Conservation (phyloP, 2,329 filamentous ascomycete genomes). For the Neonectria sp. region DNA sequence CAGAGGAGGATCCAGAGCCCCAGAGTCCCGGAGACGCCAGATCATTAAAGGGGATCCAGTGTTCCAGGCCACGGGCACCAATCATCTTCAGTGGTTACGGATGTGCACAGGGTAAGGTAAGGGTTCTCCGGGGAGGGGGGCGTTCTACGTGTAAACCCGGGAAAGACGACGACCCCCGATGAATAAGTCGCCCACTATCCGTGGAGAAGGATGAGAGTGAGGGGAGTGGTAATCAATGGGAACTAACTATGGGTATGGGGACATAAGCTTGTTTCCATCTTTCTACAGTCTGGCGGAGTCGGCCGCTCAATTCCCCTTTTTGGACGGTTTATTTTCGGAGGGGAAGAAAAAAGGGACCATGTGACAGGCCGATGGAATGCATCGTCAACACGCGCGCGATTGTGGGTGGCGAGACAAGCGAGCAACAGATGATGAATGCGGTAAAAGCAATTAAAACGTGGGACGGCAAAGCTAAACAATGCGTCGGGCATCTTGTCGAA, state of each 20-base stretch:
- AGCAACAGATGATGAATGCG: no score
- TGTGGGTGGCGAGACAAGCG: no score
- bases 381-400: no score
- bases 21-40: background rate
- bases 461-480: background rate
- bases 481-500: background rate
- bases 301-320: no score
- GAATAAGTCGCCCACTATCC: background rate
- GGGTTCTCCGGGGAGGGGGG: background rate
- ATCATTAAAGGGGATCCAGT: background rate
- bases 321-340: no score
- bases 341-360: background rate
- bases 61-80: background rate
- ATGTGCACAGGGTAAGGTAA: conserved; percentile 6
- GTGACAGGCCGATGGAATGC: no score
- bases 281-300: background rate
- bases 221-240: no score
- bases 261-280: background rate
- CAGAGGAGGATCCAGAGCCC: background rate
- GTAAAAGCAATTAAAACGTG: no score
- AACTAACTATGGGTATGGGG: no score
- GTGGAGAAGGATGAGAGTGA: no score
- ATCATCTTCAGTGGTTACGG: background rate
- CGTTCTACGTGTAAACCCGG: background rate
- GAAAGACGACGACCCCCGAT: background rate